phyloP scores from a whole-genome alignment of 345 rosid genomes.

The Nephelium lappaceum region DNA sequence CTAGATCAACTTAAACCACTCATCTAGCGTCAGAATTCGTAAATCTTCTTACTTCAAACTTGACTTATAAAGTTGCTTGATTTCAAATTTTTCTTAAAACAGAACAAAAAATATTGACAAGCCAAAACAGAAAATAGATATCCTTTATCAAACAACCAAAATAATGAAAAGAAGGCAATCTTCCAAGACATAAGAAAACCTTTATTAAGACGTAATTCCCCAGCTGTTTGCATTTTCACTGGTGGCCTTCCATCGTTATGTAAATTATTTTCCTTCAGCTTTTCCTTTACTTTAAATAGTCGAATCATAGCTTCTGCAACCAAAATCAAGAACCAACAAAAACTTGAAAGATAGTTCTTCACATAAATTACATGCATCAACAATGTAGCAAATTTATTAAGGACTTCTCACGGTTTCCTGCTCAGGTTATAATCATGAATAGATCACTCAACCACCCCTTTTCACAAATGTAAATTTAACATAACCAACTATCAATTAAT shows the following conservation, averaged over 20 bases:
- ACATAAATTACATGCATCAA: background rate
- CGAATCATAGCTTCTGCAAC: constrained; percentile 64
- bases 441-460: background rate
- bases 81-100: background rate
- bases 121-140: background rate
- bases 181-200: constrained; percentile 38
- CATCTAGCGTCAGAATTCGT: too few relatives aligned
- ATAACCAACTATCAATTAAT: background rate
- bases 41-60: background rate
- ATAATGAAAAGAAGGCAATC: background rate
- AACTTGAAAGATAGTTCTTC: background rate
- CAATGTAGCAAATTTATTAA: background rate
- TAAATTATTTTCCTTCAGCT: constrained; percentile 79
- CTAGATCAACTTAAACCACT: background rate
- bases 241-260: constrained; percentile 62
- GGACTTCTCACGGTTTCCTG: background rate
- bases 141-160: background rate
- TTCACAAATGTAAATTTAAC: background rate
- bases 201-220: constrained; percentile 88
- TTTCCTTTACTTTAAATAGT: constrained; percentile 80
- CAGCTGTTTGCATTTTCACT: constrained; percentile 72
- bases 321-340: background rate
- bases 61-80: background rate
- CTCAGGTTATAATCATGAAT: background rate
- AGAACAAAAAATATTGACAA: background rate